Percentiles rank a stretch among this genome's conserved stretches.
These are phyloP conservation scores for Acer saccharum DNA, from an alignment of 345 rosid genomes.

Conservation along the genomic window DNA sequence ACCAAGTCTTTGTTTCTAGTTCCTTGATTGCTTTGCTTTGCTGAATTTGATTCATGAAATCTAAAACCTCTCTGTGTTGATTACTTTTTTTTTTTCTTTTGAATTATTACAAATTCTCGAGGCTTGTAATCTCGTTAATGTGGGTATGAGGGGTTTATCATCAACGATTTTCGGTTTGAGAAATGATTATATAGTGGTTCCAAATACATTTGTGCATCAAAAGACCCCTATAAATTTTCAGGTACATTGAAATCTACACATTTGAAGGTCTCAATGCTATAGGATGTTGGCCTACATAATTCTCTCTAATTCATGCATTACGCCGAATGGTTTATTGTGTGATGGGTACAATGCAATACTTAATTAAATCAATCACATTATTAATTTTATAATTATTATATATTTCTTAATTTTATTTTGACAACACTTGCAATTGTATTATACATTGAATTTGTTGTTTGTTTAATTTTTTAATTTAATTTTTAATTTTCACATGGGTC, in stretches of 20 bases:
- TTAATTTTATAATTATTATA: background rate
- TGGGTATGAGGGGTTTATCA: too few relatives aligned
- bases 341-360: constrained; percentile 13
- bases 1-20: background rate
- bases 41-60: background rate
- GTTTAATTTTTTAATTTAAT: background rate
- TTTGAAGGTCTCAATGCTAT: constrained; percentile 23
- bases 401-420: constrained; percentile 8
- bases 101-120: too few relatives aligned
- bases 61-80: background rate
- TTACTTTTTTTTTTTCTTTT: too few relatives aligned
- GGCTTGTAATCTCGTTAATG: too few relatives aligned
- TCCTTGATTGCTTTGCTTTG: background rate
- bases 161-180: too few relatives aligned
- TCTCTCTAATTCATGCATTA: constrained; percentile 14
- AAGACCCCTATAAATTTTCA: background rate
- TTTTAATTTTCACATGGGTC: constrained; percentile 52
- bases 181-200: too few relatives aligned
- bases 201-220: constrained; percentile 6
- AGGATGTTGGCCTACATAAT: constrained; percentile 33
- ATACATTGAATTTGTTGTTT: constrained; percentile 29
- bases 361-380: background rate
- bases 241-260: constrained; percentile 3
- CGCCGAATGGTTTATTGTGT: constrained; percentile 17
- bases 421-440: constrained; percentile 23